A percentile compares a stretch with the other conserved stretches of the same genome.
Conservation (phyloP, 345 rosid species). For the Hibiscus trionum region DNA sequence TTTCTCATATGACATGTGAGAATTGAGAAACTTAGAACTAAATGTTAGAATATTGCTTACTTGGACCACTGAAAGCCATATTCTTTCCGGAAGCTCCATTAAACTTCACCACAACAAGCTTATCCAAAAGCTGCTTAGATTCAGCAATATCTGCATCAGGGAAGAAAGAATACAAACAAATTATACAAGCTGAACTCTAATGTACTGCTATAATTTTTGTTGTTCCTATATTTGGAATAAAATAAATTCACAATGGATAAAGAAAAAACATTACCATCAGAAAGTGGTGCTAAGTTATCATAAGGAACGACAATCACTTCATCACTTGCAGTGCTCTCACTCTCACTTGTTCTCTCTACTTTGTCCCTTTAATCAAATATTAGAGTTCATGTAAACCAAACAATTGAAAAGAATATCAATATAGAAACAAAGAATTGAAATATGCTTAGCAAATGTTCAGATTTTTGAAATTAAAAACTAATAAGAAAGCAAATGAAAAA, state of each 20-base stretch:
- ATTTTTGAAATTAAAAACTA: background rate
- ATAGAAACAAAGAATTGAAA: slow-evolving; percentile 6
- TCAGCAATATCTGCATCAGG: slow-evolving; percentile 28
- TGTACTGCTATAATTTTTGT: background rate
- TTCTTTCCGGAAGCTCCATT: slow-evolving; percentile 31
- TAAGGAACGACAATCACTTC: slow-evolving; percentile 39
- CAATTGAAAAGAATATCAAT: background rate
- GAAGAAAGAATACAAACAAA: background rate
- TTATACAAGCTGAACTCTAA: background rate
- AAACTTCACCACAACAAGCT: slow-evolving; percentile 48
- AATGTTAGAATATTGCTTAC: slow-evolving; percentile 23
- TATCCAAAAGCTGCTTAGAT: slow-evolving; percentile 36
- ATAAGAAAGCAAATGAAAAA: no score
- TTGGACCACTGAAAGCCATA: slow-evolving; percentile 39
- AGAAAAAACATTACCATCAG: slow-evolving; percentile 28
- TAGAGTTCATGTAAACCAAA: slow-evolving; percentile 8
- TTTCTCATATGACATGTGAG: no score
- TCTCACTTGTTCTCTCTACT: slow-evolving; percentile 16
- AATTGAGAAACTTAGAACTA: background rate
- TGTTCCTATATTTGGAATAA: background rate
- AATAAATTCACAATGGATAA: background rate
- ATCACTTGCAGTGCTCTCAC: slow-evolving; percentile 19
- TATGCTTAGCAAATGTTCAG: background rate
- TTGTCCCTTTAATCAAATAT: slow-evolving; percentile 34
- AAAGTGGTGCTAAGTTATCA: slow-evolving; percentile 23